Base-by-base conservation (phyloP, 2,329 filamentous ascomycete genomes). In the Fusarium caatingaense region DNA sequence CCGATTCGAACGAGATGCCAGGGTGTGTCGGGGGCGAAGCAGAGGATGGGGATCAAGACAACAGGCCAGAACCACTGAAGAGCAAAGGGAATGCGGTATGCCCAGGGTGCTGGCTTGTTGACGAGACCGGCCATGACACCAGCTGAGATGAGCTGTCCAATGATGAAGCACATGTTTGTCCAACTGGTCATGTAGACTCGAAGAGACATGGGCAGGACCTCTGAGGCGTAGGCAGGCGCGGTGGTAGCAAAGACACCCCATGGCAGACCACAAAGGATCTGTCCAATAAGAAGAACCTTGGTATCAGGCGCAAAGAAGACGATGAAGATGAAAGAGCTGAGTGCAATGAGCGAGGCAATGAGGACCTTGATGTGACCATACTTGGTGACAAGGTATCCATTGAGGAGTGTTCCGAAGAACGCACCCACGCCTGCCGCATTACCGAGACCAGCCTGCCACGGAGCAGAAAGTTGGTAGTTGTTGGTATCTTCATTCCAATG, bases 371-470 rank as follows among this genome's bases (percentile, higher is more conserved):
- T 77, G 46, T 83, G 83, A 0, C 84, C 84, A 34, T 76, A 81
- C 6, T 78, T 76, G 37, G 85, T 79, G 16, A 83, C 80, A 13
- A 86, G 69, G 54, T 79, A 79, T 6, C 86, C 86, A 60, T 83
- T 84, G 23, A 85, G 62, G 12, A 85, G 76, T 5, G 84, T 78
- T 2, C 86, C 86, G 5, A 87, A 57, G 21, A 88, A 84, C 16
- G 81, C 79, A 6, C 86, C 86, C 11, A 83, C 80, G 18, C 79
- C 75, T 0, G 81, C 77, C 3, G 79, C 84, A 30, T 84, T 84
- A 27, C 78, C 77, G 1, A 88, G 74, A 0, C 80, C 84, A 5
- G 84, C 80, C 70, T 87, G 85, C 86, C 86, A 88, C 1, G 80
- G 69, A 0, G 83, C 81, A 0, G 82, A 77, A 27, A 88, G 76